These are phyloP conservation scores for Panus rudis DNA, from an alignment of 768 basidiomycete species.

Conservation along the genomic window DNA sequence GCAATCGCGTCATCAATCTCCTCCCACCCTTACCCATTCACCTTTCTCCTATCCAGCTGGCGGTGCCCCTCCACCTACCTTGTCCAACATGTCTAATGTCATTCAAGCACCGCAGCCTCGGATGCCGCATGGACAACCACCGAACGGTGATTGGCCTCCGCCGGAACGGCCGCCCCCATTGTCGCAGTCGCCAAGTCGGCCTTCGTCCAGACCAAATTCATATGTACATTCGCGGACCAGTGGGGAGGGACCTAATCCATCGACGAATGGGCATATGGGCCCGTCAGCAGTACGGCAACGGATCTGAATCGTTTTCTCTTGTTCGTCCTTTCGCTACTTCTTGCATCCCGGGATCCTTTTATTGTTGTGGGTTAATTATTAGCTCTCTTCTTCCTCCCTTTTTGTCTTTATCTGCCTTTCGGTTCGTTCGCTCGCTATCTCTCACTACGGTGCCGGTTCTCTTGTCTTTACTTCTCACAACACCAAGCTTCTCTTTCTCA, in stretches of 20 bases:
- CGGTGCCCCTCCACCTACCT: constrained; percentile 33
- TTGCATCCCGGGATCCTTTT: too few relatives aligned
- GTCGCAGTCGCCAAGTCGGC: constrained; percentile 18
- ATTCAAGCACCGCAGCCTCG: constrained; percentile 37
- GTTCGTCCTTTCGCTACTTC: constrained; percentile 1
- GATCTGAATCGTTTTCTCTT: constrained; percentile 8
- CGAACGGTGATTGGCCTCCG: constrained; percentile 12
- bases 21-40: constrained; percentile 36
- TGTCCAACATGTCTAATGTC: constrained; percentile 38
- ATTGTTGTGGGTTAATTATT: too few relatives aligned
- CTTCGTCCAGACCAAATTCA: constrained; percentile 21
- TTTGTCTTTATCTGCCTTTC: background rate
- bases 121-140: constrained; percentile 20
- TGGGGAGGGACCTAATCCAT: constrained; percentile 20
- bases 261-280: constrained; percentile 18
- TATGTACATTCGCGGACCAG: constrained; percentile 21
- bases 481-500: background rate
- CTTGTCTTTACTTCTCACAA: background rate
- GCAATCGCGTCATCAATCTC: constrained; percentile 28
- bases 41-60: constrained; percentile 40
- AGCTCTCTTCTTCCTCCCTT: constrained; percentile 9
- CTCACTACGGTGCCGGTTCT: background rate
- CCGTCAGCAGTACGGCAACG: constrained; percentile 18
- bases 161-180: constrained; percentile 17
- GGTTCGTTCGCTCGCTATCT: background rate